Conservation (phyloP, 257 asterid genomes). For the Solanum paucissectum region DNA sequence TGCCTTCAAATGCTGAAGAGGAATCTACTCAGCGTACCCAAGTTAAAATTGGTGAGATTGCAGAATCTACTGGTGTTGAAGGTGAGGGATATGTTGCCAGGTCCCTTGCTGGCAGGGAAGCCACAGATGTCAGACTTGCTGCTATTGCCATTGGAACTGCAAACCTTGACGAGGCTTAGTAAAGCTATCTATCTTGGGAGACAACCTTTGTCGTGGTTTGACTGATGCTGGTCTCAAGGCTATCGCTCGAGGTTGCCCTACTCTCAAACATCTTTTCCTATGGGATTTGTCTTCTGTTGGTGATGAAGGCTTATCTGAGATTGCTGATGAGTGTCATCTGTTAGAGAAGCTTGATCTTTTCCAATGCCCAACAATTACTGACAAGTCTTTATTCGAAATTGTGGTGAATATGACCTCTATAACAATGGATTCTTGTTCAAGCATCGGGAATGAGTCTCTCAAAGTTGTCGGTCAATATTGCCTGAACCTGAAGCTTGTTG, state of each 20-base stretch:
- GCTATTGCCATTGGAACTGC: conserved; percentile 68
- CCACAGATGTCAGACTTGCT: conserved; percentile 74
- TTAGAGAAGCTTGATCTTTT: conserved; percentile 80
- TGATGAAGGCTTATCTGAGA: conserved; percentile 63
- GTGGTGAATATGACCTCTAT: neutral
- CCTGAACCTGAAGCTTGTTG: neutral
- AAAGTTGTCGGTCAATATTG: too few relatives aligned
- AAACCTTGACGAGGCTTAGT: conserved; percentile 73
- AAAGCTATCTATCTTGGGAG: conserved; percentile 67
- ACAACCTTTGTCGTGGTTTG: conserved; percentile 35
- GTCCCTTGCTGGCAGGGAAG: conserved; percentile 77
- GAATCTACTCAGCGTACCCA: neutral
- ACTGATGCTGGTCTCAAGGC: conserved; percentile 57
- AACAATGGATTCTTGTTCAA: neutral
- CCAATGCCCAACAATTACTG: conserved; percentile 30
- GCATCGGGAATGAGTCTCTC: neutral
- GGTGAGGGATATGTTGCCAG: conserved; percentile 44
- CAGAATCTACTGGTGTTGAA: neutral
- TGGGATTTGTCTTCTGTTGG: conserved; percentile 60
- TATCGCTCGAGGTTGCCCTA: conserved; percentile 63
- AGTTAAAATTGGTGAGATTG: conserved; percentile 27
- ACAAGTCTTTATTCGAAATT: neutral
- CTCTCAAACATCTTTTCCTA: conserved; percentile 52
- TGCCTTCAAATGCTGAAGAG: neutral
- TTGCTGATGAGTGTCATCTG: conserved; percentile 17